phyloP scores from a whole-genome alignment of 768 basidiomycete species.

The Botryobasidium botryosum region DNA sequence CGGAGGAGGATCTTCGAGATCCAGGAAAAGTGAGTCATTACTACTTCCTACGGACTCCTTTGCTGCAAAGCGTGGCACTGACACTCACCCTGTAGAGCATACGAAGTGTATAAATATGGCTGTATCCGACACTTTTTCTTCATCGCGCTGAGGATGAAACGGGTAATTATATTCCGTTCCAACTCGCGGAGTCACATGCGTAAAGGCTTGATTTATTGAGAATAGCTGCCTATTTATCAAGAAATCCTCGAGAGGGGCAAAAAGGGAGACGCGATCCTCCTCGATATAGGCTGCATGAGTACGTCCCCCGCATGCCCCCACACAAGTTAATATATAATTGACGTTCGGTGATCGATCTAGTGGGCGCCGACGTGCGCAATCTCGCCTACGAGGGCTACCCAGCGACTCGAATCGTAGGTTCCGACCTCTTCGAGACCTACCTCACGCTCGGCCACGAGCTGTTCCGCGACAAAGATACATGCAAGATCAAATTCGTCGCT shows the following conservation, averaged over 20 bases:
- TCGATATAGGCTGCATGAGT: constrained; percentile 5
- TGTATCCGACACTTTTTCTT: too few species aligned
- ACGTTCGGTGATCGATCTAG: not conserved
- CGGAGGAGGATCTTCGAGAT: not conserved
- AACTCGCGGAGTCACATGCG: not conserved
- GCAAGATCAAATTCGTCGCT: constrained; percentile 1
- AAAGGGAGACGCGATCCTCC: not conserved
- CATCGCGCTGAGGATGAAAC: not conserved
- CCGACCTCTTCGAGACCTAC: constrained; percentile 9
- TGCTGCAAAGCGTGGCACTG: not conserved
- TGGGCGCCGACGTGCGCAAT: constrained; percentile 5
- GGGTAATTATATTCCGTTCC: not conserved
- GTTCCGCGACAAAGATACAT: not conserved
- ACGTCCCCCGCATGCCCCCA: not conserved
- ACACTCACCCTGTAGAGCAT: not conserved
- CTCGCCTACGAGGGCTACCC: constrained; percentile 1
- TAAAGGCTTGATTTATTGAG: not conserved
- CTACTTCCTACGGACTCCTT: not conserved
- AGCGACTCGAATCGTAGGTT: constrained; percentile 2
- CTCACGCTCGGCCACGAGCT: constrained; percentile 5
- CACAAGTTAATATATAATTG: not conserved
- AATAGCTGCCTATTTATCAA: not conserved
- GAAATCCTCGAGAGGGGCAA: constrained; percentile 1
- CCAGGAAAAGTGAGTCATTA: constrained; percentile 2
- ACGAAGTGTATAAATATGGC: not conserved